Conservation (phyloP, 2,329 filamentous ascomycete species). For the Pleoardoris graminearum region DNA sequence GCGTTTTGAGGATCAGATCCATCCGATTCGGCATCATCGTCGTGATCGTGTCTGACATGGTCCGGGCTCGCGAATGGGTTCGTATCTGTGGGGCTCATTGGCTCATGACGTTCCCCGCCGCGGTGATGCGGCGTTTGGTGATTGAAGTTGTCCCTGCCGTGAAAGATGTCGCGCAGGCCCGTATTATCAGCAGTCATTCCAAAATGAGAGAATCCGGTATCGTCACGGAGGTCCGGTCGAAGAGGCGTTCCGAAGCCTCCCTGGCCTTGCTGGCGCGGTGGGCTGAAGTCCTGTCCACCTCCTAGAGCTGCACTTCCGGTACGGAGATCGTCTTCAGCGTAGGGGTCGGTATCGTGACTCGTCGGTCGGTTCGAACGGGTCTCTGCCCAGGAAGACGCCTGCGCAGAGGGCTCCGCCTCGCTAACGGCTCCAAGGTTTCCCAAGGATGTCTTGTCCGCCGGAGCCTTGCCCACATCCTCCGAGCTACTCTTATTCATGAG, state of each 20-base stretch:
- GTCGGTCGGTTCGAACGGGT: slow-evolving; percentile 52
- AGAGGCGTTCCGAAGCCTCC: slow-evolving; percentile 47
- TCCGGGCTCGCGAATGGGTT: slow-evolving; percentile 95
- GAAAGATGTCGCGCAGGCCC: slow-evolving; percentile 61
- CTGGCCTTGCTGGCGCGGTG: slow-evolving; percentile 52
- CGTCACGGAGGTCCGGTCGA: slow-evolving; percentile 59
- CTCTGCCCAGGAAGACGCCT: slow-evolving; percentile 57
- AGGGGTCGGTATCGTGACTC: slow-evolving; percentile 73
- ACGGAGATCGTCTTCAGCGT: slow-evolving; percentile 65
- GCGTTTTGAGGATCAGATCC: slow-evolving; percentile 58
- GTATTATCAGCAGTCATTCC: slow-evolving; percentile 62
- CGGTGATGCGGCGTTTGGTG: slow-evolving; percentile 58
- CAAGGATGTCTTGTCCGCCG: slow-evolving; percentile 60
- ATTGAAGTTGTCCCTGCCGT: slow-evolving; percentile 61
- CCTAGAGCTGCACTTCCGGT: slow-evolving; percentile 74
- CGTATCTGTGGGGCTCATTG: slow-evolving; percentile 88
- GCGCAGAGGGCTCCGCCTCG: slow-evolving; percentile 54
- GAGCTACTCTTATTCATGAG: slow-evolving; percentile 76
- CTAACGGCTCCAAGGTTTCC: slow-evolving; percentile 58
- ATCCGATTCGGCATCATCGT: slow-evolving; percentile 62
- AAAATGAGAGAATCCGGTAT: slow-evolving; percentile 63
- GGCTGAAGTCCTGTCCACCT: slow-evolving; percentile 72
- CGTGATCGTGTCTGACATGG: slow-evolving; percentile 69
- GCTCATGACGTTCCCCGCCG: slow-evolving; percentile 60
- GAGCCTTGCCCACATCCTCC: slow-evolving; percentile 61